These are phyloP conservation scores for Cenchrus americanus DNA, from an alignment of 176 grass and related monocot species.

Conservation along the genomic window DNA sequence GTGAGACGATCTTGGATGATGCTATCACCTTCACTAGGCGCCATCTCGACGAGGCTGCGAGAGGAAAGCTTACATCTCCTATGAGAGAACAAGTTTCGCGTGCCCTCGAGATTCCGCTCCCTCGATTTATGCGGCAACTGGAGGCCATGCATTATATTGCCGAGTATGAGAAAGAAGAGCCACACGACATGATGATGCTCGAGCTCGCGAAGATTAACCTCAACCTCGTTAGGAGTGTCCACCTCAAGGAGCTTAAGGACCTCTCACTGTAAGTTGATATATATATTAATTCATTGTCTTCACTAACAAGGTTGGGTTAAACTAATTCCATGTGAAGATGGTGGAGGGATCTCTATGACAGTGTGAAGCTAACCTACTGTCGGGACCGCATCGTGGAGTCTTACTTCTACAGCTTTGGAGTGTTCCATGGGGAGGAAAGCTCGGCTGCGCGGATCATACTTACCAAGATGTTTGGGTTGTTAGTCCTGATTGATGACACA, in stretches of 20 bases:
- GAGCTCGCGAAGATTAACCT: neutral
- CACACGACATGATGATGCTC: too few species aligned
- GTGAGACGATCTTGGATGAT: too few species aligned
- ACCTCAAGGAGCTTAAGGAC: neutral
- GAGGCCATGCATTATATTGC: too few species aligned
- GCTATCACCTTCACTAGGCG: too few species aligned
- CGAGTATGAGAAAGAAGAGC: too few species aligned
- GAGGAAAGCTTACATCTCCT: too few species aligned
- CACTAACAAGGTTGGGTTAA: too few species aligned
- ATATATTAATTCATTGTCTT: too few species aligned
- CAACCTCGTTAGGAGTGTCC: neutral
- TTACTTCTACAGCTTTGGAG: neutral
- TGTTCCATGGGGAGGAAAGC: slow-evolving; percentile 2
- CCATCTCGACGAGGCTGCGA: too few species aligned
- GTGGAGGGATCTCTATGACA: neutral
- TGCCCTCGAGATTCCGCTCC: too few species aligned
- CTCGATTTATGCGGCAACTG: too few species aligned
- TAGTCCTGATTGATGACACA: slow-evolving; percentile 15
- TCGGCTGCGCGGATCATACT: neutral
- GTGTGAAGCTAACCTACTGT: slow-evolving; percentile 18
- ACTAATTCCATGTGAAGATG: neutral
- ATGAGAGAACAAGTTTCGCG: too few species aligned
- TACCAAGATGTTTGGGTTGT: neutral
- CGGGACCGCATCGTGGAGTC: slow-evolving; percentile 22
- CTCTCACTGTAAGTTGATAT: neutral